Percentiles rank a stretch among this genome's conserved stretches.
Conservation (phyloP, 768 basidiomycete genomes). For the Boletus edulis region DNA sequence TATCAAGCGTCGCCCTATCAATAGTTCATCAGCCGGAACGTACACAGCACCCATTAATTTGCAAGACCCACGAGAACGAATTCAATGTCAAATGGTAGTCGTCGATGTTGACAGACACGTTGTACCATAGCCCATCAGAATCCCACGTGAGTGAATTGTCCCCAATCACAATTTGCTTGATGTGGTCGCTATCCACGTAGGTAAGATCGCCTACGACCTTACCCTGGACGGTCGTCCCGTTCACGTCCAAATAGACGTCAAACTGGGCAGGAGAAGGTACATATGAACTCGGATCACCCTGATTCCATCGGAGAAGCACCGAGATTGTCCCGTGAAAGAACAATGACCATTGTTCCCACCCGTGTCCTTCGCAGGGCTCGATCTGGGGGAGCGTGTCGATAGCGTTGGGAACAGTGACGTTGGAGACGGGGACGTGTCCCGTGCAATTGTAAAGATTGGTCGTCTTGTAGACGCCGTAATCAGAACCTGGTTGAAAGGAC, state of each 20-base stretch:
- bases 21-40: not conserved
- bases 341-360: constrained; percentile 19
- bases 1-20: constrained; percentile 7
- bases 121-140: constrained; percentile 10
- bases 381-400: constrained; percentile 18
- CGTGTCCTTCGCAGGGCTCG: not conserved
- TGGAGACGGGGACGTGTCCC: constrained; percentile 7
- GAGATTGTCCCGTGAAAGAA: constrained; percentile 11
- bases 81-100: constrained; percentile 9
- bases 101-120: constrained; percentile 4
- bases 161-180: constrained; percentile 9
- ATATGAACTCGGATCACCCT: constrained; percentile 4
- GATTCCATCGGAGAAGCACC: constrained; percentile 13
- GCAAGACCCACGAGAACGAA: constrained; percentile 10
- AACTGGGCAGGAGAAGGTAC: not conserved
- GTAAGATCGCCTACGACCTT: not conserved
- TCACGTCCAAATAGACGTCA: constrained; percentile 3
- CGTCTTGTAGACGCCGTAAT: not conserved
- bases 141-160: constrained; percentile 12
- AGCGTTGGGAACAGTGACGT: constrained; percentile 11
- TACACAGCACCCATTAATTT: too few species aligned
- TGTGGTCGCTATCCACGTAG: not conserved
- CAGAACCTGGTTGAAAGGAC: too few species aligned
- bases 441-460: constrained; percentile 18
- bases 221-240: constrained; percentile 6